Percentiles rank a stretch among this genome's conserved stretches.
Conservation (phyloP, 768 basidiomycete genomes). For the Termitomyces heimii region DNA sequence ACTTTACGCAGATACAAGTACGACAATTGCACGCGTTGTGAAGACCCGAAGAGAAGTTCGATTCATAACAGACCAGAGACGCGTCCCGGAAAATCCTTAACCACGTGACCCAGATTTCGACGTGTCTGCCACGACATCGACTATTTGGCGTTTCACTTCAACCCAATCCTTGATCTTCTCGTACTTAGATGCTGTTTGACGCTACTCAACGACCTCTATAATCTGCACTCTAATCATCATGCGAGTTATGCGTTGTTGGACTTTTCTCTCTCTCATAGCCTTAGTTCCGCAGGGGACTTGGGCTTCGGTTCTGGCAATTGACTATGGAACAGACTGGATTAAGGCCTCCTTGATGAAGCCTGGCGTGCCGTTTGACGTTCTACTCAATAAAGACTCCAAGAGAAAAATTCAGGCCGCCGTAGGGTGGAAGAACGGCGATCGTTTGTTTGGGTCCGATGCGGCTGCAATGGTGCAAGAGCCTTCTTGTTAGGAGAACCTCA, state of each 20-base stretch:
- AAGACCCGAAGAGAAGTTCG: background rate
- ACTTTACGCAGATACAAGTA: background rate
- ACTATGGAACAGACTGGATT: conserved; percentile 98
- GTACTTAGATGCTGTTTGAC: conserved; percentile 22
- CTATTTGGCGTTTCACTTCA: conserved; percentile 2
- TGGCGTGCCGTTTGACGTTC: conserved; percentile 90
- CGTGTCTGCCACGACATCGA: conserved; percentile 31
- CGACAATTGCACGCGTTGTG: background rate
- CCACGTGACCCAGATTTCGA: conserved; percentile 20
- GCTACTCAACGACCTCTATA: conserved; percentile 15
- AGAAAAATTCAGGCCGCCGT: conserved; percentile 89
- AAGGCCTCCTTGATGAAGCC: conserved; percentile 96
- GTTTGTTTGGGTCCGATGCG: conserved; percentile 87
- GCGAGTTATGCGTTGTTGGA: conserved; percentile 32
- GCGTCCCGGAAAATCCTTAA: background rate
- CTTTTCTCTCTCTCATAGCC: conserved; percentile 31
- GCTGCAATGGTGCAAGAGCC: conserved; percentile 67
- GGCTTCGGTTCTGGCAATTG: conserved; percentile 87
- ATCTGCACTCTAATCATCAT: conserved; percentile 23
- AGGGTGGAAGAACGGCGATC: conserved; percentile 87
- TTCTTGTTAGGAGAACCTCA: background rate
- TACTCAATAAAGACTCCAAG: conserved; percentile 96
- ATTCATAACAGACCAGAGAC: background rate
- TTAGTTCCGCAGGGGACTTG: conserved; percentile 39
- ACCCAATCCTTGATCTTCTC: conserved; percentile 2